A percentile compares a stretch with the other conserved stretches of the same genome.
Evolutionary conservation across 208 protist genomes (phyloP).

Genomic region (Kentomonas sorsogonicus): DNA sequence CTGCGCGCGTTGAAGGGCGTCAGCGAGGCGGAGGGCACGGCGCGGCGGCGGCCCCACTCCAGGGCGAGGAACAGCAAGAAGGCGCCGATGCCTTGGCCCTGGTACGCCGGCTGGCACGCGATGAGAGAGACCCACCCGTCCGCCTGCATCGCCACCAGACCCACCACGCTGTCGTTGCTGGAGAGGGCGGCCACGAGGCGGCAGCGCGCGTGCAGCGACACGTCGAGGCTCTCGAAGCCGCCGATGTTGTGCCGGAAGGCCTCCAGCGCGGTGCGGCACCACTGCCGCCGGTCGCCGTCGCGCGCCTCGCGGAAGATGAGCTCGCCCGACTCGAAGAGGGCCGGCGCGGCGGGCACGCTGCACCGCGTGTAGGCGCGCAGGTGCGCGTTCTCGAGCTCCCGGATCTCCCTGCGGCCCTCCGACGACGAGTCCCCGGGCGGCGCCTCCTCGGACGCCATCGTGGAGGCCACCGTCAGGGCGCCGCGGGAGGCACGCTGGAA

Average conservation of each 20-base stretch:
- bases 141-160: conserved; percentile 22
- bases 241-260: conserved; percentile 32
- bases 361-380: too few relatives aligned
- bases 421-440: too few relatives aligned
- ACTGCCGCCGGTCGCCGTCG: too few relatives aligned
- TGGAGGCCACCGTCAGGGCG: too few relatives aligned
- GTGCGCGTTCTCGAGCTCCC: too few relatives aligned
- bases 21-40: conserved; percentile 16
- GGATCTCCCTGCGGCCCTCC: too few relatives aligned
- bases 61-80: conserved; percentile 50
- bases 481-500: too few relatives aligned
- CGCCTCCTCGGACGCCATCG: too few relatives aligned
- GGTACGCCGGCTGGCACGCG: conserved; percentile 20
- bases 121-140: conserved; percentile 37
- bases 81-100: conserved; percentile 28
- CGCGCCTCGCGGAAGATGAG: too few relatives aligned
- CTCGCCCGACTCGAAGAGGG: too few relatives aligned
- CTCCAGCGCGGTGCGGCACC: too few relatives aligned
- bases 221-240: conserved; percentile 19
- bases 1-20: conserved; percentile 21
- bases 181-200: conserved; percentile 22
- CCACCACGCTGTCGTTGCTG: conserved; percentile 17
- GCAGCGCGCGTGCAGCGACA: conserved; percentile 21
- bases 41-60: conserved; percentile 27
- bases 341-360: too few relatives aligned